Evolutionary conservation across 2,329 filamentous ascomycete species (phyloP).

Genomic region (Basipetospora chlamydospora): DNA sequence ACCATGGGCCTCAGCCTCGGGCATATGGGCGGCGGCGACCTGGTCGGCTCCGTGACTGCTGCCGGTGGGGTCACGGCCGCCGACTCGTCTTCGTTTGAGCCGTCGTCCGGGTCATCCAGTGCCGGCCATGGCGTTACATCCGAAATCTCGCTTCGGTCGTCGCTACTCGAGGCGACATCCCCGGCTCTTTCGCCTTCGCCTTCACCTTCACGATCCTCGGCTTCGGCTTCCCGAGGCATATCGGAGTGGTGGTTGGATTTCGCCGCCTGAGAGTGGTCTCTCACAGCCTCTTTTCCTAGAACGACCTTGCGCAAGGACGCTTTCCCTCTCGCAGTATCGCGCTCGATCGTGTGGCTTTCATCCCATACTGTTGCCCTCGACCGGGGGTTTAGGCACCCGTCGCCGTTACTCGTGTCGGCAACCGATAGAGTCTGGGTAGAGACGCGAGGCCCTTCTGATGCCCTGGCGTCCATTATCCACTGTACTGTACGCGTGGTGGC

Average conservation of each 20-base stretch:
- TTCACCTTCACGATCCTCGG: too few species aligned
- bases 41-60: constrained; percentile 10
- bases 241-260: too few species aligned
- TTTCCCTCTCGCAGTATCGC: background rate
- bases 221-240: too few species aligned
- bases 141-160: constrained; percentile 3
- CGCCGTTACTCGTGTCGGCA: too few species aligned
- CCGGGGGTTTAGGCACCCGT: too few species aligned
- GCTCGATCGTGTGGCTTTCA: background rate
- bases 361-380: too few species aligned
- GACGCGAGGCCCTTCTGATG: too few species aligned
- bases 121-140: constrained; percentile 8
- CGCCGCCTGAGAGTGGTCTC: background rate
- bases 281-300: constrained; percentile 3
- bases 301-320: constrained; percentile 4
- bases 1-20: constrained; percentile 32
- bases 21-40: background rate
- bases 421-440: too few species aligned
- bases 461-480: too few species aligned
- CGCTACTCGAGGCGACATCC: background rate
- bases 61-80: constrained; percentile 8
- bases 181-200: background rate
- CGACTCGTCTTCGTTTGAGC: constrained; percentile 3
- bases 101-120: constrained; percentile 5
- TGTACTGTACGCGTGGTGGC: too few species aligned